Base-by-base conservation (phyloP, 2,329 filamentous ascomycete genomes). In the Cordyceps cateniannulata region DNA sequence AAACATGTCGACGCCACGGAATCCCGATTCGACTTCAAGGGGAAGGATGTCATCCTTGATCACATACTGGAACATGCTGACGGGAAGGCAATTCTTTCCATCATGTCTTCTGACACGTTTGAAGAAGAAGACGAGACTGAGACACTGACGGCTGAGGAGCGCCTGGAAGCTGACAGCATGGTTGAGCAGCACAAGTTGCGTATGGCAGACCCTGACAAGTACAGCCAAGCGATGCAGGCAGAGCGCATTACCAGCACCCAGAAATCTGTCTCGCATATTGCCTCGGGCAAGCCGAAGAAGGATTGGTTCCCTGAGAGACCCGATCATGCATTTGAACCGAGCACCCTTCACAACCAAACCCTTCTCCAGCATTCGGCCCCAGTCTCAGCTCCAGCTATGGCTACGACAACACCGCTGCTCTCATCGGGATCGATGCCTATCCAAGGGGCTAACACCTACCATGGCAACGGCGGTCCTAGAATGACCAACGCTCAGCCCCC, bases 81-180 rank as follows among this genome's bases (percentile, higher is more conserved):
- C 7, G 67, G 71, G 12, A 62, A 69, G 12, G 72, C 73, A 9
- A 81, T 90, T 52, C 73, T 78, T 14, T 75, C 75, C 1, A 85
- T 93, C 60, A 79, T 83, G 3, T 81, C 87, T 44, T 89, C 87
- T 0, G 88, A 93, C 65, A 87, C 87, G 0, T 91, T 91, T 65
- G 86, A 89, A 65, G 80, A 84, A 65, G 87, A 92, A 64, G 87
- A 89, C 61, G 75, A 86, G 54, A 79, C 79, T 14, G 69, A 68
- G 1, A 66, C 67, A 20, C 71, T 93, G 24, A 86, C 85, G 0
- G 75, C 77, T 0, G 84, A 88, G 56, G 88, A 92, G 64, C 70
- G 77, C 10, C 75, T 73, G 48, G 81, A 86, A 50, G 84, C 84
- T 0, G 76, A 81, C 20, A 64, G 66, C n/a, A 65, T 73, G 65